Evolutionary conservation across 192 early-diverging fungal species (phyloP), one percentile per base, ranked within the genome.

Genomic region (Backusella morwellensis): DNA sequence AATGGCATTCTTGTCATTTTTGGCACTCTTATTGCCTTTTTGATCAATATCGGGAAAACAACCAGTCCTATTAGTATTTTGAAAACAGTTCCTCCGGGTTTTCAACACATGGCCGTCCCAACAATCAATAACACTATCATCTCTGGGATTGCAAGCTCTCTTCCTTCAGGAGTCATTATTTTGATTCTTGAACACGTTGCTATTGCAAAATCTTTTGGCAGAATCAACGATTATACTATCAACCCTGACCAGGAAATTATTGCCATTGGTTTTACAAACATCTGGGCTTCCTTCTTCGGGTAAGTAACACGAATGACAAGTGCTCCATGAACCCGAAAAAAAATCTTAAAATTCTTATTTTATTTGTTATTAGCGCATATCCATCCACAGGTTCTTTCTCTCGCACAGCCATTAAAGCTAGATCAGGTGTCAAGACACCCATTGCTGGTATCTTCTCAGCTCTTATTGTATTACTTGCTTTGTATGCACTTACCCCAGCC

Each of bases 361-460:
- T 50, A 21, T 50, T 50, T 34, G 32, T 56, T 70, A 21, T 32
- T 69, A 76, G 80, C 9, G 94, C 90, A 9, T 97, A 93, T 85
- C 93, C 96, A 14, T 91, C 95, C 6, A 97, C 97, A 15, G 97
- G 96, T 26, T 97, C 95, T 7, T 98, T 99, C 88, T 97, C 95
- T 17, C 93, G 97, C 72, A 95, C 94, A 1, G 96, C 96, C 44
- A 92, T 99, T 81, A 98, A 98, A 83, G 88, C 94, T 77, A 87
- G 90, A 77, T 94, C 95, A 19, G 97, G 97, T 52, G 95, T 96
- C 36, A 86, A 90, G 59, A 92, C 95, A 6, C 96, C 96, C 4
- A 83, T 95, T 68, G 95, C 94, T 32, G 92, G 92, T 54, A 84
- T 95, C 54, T 88, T 96, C 81, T 95, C 96, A 15, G 94, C 88